Evolutionary conservation across 495 filamentous ascomycete species (phyloP), one percentile per base, ranked within the genome.

Genomic region (Cryomyces minteri): DNA sequence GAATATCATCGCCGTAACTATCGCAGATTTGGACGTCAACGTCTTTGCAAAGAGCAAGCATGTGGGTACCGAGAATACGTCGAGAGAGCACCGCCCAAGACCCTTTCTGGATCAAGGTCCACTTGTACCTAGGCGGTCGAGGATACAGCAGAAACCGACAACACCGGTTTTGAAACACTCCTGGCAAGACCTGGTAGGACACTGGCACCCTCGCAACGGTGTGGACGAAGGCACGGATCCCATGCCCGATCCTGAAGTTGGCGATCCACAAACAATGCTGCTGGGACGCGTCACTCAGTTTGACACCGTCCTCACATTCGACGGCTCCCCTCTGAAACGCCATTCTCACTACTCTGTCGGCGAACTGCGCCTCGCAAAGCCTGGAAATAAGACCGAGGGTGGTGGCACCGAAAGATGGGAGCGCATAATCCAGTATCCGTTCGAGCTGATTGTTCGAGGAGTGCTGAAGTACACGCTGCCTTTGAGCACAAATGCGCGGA

Each of bases 371-470:
- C 66, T 98, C 5, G 31, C 29, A 10, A 76, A 79, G 34, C 90
- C 90, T 0, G 92, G 90, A 9, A 98, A 96, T 57, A 77, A 77
- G 47, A 98, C 92, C 0, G 79, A 83, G 54, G 74, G 79, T 43
- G 81, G 84, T 28, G 90, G 90, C 12, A 80, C 76, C 0, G 84
- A 85, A 58, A 74, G 88, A 44, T 98, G 90, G 90, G 87, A 95
- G 59, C 72, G 75, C 39, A 86, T 96, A 30, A 63, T 96, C 30
- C 70, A 88, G 53, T 79, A 95, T 62, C 82, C 87, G 32, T 98
- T 96, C 50, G 83, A 92, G 46, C 67, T 98, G 43, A 85, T 94
- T 47, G 76, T 96, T 31, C 76, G 87, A 43, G 90, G 90, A 34
- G 79, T 88, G 5, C 62, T 98, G 54, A 84, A 83, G 58, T 98